Evolutionary conservation across 768 basidiomycete genomes (phyloP), one percentile per base, ranked within the genome.

Genomic region (Sporobolomyces roseus): DNA sequence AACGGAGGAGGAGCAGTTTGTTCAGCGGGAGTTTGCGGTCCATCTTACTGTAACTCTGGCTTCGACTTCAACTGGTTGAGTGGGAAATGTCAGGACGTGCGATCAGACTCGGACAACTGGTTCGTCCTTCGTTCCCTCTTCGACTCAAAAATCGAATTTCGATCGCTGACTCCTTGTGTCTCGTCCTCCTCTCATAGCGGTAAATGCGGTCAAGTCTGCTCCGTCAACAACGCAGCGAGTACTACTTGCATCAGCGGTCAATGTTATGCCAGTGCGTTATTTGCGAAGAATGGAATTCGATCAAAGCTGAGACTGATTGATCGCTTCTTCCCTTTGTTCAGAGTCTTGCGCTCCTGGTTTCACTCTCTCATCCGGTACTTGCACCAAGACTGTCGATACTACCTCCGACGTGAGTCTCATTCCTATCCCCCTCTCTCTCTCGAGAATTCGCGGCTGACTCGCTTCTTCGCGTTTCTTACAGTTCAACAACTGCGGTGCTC

Each of bases 1-100:
- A 48, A n/a, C 35, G 70, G 65, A 30, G 48, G 61, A 21, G 70
- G 70, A n/a, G 33, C 51, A 16, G 35, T 48, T 33, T 71, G 70
- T 50, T 32, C 51, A 35, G 38, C 23, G 27, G 70, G 70, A 16
- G 52, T 61, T 0, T 71, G 70, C 36, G 61, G 51, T 8, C 45
- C 66, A 3, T 13, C 33, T 43, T 61, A 30, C 49, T 72, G 71
- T 45, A 61, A 52, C 63, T 27, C 10, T 29, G 32, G 43, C 16
- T 62, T 52, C 60, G 71, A 72, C 50, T 68, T 51, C 50, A 65
- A 72, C 63, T 65, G 59, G 59, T 16, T 45, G 3, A 62, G 59
- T 10, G 50, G 63, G 1, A 14, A 30, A 23, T 72, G 71, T 60
- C 66, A 62, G 46, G 54, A 68, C 50, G 71, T 72, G n/a, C 38